phyloP scores from a whole-genome alignment of 2,329 filamentous ascomycete species.

The Chrysosporium keratinophilum region DNA sequence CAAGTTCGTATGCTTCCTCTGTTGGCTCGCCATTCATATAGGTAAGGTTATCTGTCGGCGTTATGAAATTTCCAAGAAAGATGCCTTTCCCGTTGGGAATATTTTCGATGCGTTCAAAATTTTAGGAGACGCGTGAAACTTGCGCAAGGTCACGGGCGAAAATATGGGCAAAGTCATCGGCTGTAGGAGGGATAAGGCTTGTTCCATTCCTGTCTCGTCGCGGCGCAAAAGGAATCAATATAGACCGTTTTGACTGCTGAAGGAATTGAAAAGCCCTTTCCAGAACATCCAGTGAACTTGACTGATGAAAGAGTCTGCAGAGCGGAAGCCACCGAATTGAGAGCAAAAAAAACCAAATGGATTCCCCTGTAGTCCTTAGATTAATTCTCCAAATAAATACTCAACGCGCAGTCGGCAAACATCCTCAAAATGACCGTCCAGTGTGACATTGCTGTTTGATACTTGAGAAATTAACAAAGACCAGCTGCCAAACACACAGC shows the following conservation, averaged over 20 bases:
- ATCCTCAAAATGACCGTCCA: too few relatives aligned
- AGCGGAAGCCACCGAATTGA: constrained; percentile 21
- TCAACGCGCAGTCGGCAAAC: too few relatives aligned
- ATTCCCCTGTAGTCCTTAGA: not conserved
- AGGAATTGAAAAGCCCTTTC: constrained; percentile 20
- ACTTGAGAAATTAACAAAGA: too few relatives aligned
- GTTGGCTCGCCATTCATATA: constrained; percentile 41
- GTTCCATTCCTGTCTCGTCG: constrained; percentile 37
- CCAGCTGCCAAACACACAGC: too few relatives aligned
- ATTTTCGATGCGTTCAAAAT: constrained; percentile 30
- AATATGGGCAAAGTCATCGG: constrained; percentile 40
- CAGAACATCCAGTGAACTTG: constrained; percentile 17
- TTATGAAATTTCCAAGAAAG: constrained; percentile 31
- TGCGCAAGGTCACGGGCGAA: constrained; percentile 39
- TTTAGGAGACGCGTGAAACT: constrained; percentile 36
- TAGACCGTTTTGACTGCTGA: constrained; percentile 30
- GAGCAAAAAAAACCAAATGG: not conserved
- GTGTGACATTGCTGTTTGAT: too few relatives aligned
- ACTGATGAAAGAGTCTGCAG: constrained; percentile 35
- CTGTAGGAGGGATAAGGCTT: constrained; percentile 44
- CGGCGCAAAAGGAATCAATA: constrained; percentile 34
- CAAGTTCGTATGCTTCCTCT: constrained; percentile 43
- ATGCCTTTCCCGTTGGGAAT: constrained; percentile 35
- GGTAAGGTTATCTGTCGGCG: constrained; percentile 24
- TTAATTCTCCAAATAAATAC: too few relatives aligned